Base-by-base conservation (phyloP, 2,329 filamentous ascomycete genomes). In the Trichoderma semiorbis region DNA sequence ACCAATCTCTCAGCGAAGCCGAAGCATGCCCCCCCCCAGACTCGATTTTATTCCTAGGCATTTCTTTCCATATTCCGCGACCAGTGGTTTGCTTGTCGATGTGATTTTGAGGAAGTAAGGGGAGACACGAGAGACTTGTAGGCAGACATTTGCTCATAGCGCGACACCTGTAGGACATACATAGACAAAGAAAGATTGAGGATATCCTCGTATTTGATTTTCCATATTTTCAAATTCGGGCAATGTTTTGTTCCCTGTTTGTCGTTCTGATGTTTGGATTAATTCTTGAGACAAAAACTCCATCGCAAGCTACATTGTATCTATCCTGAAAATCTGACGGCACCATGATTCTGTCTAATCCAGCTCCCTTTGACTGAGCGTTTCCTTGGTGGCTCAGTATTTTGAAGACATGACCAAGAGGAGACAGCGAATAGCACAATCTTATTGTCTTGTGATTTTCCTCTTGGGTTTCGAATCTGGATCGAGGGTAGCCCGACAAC, bases 1-100 rank as follows among this genome's bases (percentile, higher is more conserved):
- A 62, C 14, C 62, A 12, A 65, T 30, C 57, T 12, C 0, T 24
- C 4, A 28, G 21, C 39, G 36, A 64, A 47, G 11, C 36, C 2
- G 16, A 16, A 14, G 5, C 3, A 2, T 7, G 16, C 10, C 10
- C 1, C 3, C 3, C 12, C 14, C 26, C 3, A n/a, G 1, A 21
- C 5, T 30, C 21, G 8, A 12, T 11, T n/a, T 3, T 8, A 3
- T 36, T 30, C 4, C 18, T 3, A 14, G n/a, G 18, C 7, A 14
- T 16, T 10, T 24, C 7, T 24, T 30, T 16, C 11, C 2, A 18
- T 39, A 12, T 5, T n/a, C 5, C 2, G 34, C 36, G 60, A 43
- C 8, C 8, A 12, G 8, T 32, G 10, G 0, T 28, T 21, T 43
- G 12, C 14, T 7, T 18, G 1, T 18, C 1, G 34, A n/a, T 18